Evolutionary conservation across 768 basidiomycete species (phyloP), one percentile per base, ranked within the genome.

Genomic region (Chlorophyllum brunneum): DNA sequence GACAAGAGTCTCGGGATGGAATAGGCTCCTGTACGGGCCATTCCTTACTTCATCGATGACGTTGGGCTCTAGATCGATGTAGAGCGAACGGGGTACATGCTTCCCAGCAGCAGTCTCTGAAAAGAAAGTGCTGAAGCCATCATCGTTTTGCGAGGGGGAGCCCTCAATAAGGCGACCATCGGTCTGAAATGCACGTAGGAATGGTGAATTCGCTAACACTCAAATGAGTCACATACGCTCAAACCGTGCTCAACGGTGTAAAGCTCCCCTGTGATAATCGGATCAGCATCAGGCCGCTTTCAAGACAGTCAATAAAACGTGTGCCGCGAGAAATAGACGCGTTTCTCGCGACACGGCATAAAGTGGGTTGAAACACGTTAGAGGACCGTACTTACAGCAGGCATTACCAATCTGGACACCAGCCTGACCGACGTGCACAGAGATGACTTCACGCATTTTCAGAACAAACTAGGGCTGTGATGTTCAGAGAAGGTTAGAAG

Each of bases 91-190:
- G 46, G 97, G 97, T 54, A 98, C 95, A 71, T 97, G 89, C 77
- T 97, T 97, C 57, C 95, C 95, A 48, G 92, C 86, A 27, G 85
- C 83, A 3, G 95, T 98, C 79, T 99, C 97, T 31, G 93, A 95
- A 79, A 99, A 99, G 81, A 99, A 99, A 58, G 97, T 99, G 70
- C 87, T 91, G 82, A 99, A 98, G 64, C 97, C 97, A 72, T 83
- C 86, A 61, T 93, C 88, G 61, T 81, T 82, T 54, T 77, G 73
- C 47, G 87, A 85, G 37, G 85, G 82, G 10, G 91, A 85, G 53
- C 80, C 81, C 61, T 91, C 88, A 54, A 81, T 72, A 58, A 97
- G 78, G 64, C 95, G 92, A 67, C 95, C 95, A 68, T 98, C 95
- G 58, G 95, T 92, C 95, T 98, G 18, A 59, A 30, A 24, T 50